phyloP scores from a whole-genome alignment of 352 stramenopile genomes.

The Globisporangium canariense region DNA sequence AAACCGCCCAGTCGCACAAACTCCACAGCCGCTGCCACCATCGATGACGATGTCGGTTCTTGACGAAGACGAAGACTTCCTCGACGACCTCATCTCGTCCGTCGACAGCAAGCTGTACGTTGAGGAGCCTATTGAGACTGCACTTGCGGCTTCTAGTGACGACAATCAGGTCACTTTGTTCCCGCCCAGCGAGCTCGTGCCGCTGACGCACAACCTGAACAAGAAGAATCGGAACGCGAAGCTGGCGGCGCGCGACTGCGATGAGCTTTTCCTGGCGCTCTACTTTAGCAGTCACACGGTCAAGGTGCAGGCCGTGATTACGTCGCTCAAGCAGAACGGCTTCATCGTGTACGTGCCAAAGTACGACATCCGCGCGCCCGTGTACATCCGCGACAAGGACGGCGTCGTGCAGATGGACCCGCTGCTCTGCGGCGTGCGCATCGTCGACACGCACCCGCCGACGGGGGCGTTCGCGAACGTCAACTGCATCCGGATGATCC shows the following conservation, averaged over 20 bases:
- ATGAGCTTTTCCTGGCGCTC: constrained; percentile 90
- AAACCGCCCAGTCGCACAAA: background rate
- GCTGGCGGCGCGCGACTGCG: constrained; percentile 82
- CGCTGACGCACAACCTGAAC: constrained; percentile 87
- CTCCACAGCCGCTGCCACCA: constrained; percentile 27
- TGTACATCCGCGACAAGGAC: constrained; percentile 89
- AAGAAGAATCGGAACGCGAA: constrained; percentile 89
- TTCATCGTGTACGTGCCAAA: constrained; percentile 92
- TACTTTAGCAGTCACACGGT: constrained; percentile 91
- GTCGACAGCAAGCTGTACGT: constrained; percentile 60
- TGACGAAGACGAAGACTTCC: constrained; percentile 46
- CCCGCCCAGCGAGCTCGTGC: constrained; percentile 61
- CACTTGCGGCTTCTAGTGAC: background rate
- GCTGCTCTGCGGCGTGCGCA: constrained; percentile 62
- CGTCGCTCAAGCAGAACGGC: constrained; percentile 88
- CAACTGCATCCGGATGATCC: constrained; percentile 63
- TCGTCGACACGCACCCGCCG: constrained; percentile 53
- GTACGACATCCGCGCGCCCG: constrained; percentile 89
- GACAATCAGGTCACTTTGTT: constrained; percentile 30
- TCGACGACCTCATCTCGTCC: constrained; percentile 63
- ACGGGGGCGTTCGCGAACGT: constrained; percentile 57
- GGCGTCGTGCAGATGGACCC: constrained; percentile 84
- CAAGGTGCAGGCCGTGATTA: constrained; percentile 85
- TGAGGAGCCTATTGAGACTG: background rate
- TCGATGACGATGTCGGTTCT: constrained; percentile 65